Percentiles rank a stretch among this genome's conserved stretches.
These are phyloP conservation scores for Chytridium lagenaria DNA, from an alignment of 371 early-diverging fungal species.

Conservation along the genomic window DNA sequence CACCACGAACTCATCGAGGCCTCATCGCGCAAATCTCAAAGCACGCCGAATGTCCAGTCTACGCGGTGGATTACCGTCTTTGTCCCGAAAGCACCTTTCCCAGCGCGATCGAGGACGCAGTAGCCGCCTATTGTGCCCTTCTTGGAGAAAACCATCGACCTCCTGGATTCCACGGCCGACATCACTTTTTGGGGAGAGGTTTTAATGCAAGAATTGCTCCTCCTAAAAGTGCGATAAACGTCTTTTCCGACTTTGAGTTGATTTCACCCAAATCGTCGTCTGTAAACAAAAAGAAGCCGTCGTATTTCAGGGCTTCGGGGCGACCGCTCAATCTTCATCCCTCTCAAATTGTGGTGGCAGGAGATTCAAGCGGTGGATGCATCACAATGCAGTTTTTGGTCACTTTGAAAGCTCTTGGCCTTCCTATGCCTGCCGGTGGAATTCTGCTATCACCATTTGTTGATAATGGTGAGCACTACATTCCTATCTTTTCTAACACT, in stretches of 20 bases:
- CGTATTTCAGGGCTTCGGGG: background rate
- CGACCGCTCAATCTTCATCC: constrained; percentile 6
- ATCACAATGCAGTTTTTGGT: constrained; percentile 49
- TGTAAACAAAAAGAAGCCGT: background rate
- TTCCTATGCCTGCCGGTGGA: constrained; percentile 38
- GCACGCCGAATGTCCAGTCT: constrained; percentile 52
- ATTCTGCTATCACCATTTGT: constrained; percentile 43
- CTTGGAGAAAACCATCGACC: background rate
- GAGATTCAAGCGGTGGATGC: constrained; percentile 68
- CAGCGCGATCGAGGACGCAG: constrained; percentile 42
- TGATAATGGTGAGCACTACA: constrained; percentile 26
- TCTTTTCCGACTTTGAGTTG: background rate
- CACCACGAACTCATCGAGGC: constrained; percentile 64
- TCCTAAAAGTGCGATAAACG: background rate
- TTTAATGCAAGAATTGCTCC: background rate
- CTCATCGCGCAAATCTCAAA: constrained; percentile 66
- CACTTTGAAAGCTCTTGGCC: constrained; percentile 33
- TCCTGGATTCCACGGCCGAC: background rate
- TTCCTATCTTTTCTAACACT: constrained; percentile 1
- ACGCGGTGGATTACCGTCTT: constrained; percentile 50
- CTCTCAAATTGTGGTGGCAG: constrained; percentile 44
- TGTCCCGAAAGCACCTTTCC: constrained; percentile 45
- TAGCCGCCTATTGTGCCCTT: constrained; percentile 40
- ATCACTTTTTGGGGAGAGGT: background rate
- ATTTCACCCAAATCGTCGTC: background rate